Evolutionary conservation across 768 basidiomycete genomes (phyloP), one percentile per base, ranked within the genome.

Genomic region (Suillus subluteus): DNA sequence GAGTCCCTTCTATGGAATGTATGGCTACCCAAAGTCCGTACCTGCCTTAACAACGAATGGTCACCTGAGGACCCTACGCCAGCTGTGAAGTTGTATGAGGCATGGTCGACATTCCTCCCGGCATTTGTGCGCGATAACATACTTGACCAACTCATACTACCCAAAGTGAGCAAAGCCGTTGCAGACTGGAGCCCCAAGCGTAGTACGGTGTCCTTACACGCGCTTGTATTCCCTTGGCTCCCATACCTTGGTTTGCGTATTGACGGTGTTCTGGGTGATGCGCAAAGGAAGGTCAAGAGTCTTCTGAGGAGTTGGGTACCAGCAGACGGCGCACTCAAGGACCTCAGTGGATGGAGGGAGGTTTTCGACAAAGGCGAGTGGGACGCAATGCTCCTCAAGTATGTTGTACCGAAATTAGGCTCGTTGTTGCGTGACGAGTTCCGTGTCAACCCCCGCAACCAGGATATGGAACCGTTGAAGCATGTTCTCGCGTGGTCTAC

Each of bases 1-100:
- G 98, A 99, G 75, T 94, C 91, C 67, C 82, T 99, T 32, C 78
- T 99, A 16, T 99, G 98, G 96, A 94, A 91, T 69, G 83, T 93
- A 12, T 99, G 96, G 98, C 80, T 99, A 35, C 98, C 98, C 0
- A 94, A 88, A 79, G 91, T 99, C n/a, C 88, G 98, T 35, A 94
- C 94, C 0, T 84, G 87, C 13, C 90, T 99, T 75, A 99, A 99
- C 78, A 99, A 99, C 76, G 91, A 96, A 40, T 99, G 98, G 98
- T 80, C 84, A 12, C 89, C 96, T 3, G 81, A 84, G 62, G 80
- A 88, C 46, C 88, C 96, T 4, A 80, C 86, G 18, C 88, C 92
- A 16, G 94, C 90, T 6, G 87, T 98, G 46, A 87, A 85, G 58
- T 81, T 99, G 3, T 93, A 95, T 73, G 94, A 97, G 78, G 84